phyloP scores from a whole-genome alignment of 371 early-diverging fungal genomes.

The Batkoa obscura region DNA sequence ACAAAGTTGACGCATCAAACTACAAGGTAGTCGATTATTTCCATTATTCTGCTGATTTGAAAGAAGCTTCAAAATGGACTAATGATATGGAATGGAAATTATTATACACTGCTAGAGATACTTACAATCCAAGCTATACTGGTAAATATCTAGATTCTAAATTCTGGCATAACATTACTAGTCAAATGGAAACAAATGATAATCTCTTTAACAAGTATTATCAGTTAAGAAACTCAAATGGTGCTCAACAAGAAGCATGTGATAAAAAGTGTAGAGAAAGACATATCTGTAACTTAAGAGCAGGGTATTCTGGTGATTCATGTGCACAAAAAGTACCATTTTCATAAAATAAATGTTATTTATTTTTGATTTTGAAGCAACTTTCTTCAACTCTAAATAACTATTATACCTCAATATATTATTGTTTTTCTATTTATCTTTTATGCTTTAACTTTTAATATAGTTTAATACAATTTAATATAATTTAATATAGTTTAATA shows the following conservation, averaged over 20 bases:
- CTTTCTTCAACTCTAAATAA: too few species aligned
- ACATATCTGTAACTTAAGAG: background rate
- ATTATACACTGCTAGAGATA: background rate
- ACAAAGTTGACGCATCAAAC: slow-evolving; percentile 5
- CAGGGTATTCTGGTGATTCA: background rate
- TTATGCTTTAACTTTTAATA: too few species aligned
- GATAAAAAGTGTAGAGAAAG: background rate
- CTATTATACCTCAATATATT: too few species aligned
- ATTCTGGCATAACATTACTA: slow-evolving; percentile 1
- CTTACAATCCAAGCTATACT: background rate
- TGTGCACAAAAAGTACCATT: too few species aligned
- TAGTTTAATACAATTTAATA: too few species aligned
- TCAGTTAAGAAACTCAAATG: background rate
- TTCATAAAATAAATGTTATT: too few species aligned
- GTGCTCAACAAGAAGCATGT: background rate
- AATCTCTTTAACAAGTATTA: background rate
- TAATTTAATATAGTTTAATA: too few species aligned
- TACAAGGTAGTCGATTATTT: slow-evolving; percentile 7
- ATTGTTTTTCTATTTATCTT: too few species aligned
- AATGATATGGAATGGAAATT: background rate
- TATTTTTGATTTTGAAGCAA: too few species aligned
- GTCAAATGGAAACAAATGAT: background rate
- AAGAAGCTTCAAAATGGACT: background rate
- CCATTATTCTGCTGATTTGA: slow-evolving; percentile 3
- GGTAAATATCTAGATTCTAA: background rate